A percentile compares a stretch with the other conserved stretches of the same genome.
Evolutionary conservation across 306 rosid genomes (phyloP).

Genomic region (Glycine tomentella): DNA sequence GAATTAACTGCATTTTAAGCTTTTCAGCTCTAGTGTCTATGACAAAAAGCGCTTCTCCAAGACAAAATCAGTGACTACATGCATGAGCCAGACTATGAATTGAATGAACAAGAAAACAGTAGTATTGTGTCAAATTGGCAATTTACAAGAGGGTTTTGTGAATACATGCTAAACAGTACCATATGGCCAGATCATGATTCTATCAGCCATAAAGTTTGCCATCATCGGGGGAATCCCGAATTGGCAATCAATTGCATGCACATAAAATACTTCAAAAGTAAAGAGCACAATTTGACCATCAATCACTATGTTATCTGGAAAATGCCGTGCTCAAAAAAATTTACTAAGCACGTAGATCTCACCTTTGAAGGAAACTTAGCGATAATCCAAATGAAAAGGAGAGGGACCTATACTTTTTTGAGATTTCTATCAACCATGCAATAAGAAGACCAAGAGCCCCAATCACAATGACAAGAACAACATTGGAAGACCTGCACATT

Average conservation of each 20-base stretch:
- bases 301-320: neutral
- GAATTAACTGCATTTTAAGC: no score
- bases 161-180: neutral
- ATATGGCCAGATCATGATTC: neutral
- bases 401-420: constrained; percentile 52
- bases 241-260: neutral
- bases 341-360: constrained; percentile 15
- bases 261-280: neutral
- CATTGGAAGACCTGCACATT: constrained; percentile 45
- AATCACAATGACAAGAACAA: constrained; percentile 47
- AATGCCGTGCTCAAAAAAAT: constrained; percentile 24
- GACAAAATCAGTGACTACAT: no score
- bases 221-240: neutral
- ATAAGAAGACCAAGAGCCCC: constrained; percentile 59
- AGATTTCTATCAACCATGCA: constrained; percentile 63
- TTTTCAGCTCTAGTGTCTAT: no score
- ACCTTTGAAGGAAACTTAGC: constrained; percentile 49
- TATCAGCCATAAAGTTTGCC: neutral
- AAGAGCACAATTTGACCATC: neutral
- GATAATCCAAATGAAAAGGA: constrained; percentile 52
- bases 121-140: no score
- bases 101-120: no score
- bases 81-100: no score
- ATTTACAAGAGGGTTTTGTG: no score
- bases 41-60: no score